Conservation (phyloP, 2,329 filamentous ascomycete species). For the Sarocladium strictum region DNA sequence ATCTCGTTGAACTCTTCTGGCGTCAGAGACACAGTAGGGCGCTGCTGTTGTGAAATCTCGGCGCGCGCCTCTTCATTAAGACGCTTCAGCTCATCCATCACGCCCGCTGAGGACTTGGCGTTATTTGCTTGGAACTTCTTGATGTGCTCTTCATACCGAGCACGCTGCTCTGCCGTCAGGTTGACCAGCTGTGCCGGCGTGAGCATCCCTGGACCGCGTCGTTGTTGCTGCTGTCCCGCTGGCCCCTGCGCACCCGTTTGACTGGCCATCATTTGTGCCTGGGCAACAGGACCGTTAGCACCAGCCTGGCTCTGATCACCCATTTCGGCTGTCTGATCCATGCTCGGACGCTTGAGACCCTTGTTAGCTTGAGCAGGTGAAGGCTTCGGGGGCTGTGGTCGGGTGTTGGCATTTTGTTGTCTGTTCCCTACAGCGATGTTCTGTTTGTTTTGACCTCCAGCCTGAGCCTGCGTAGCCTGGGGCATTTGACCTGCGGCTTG, state of each 20-base stretch:
- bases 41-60: slow-evolving; percentile 26
- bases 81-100: slow-evolving; percentile 32
- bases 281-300: not conserved
- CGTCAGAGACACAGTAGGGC: slow-evolving; percentile 28
- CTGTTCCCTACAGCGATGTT: slow-evolving; percentile 21
- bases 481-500: slow-evolving; percentile 9
- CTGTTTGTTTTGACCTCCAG: slow-evolving; percentile 23
- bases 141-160: slow-evolving; percentile 25
- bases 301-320: slow-evolving; percentile 1
- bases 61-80: slow-evolving; percentile 33
- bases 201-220: not conserved
- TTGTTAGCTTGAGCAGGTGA: slow-evolving; percentile 35
- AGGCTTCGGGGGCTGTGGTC: slow-evolving; percentile 28
- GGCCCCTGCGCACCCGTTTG: not conserved
- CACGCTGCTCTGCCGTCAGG: slow-evolving; percentile 38
- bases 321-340: slow-evolving; percentile 36
- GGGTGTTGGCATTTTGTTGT: slow-evolving; percentile 25
- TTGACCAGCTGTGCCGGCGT: slow-evolving; percentile 22
- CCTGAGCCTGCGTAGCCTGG: slow-evolving; percentile 11
- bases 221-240: not conserved
- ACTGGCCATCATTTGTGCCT: not conserved
- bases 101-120: not conserved
- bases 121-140: slow-evolving; percentile 23
- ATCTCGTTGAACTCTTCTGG: slow-evolving; percentile 38
- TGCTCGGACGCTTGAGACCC: slow-evolving; percentile 44